A percentile compares a stretch with the other conserved stretches of the same genome.
These are phyloP conservation scores for Starmerella bombi DNA, from an alignment of 805 yeast genomes.

Conservation along the genomic window DNA sequence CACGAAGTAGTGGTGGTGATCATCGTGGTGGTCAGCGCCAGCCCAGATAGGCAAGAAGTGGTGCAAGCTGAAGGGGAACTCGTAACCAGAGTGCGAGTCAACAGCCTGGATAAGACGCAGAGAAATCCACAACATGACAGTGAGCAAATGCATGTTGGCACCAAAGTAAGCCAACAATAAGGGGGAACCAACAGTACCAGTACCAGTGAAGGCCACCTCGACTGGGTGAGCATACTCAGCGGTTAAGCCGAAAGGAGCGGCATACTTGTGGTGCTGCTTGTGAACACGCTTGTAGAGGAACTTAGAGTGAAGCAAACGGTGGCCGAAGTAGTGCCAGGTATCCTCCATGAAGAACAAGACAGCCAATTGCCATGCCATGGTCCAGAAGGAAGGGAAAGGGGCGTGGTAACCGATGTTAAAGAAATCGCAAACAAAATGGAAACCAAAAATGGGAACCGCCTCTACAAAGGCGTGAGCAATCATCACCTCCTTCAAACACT, in stretches of 20 bases:
- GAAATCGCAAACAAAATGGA: conserved; percentile 79
- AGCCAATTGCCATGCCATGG: conserved; percentile 52
- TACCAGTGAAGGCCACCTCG: conserved; percentile 80
- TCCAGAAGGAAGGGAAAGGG: conserved; percentile 64
- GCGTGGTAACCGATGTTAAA: conserved; percentile 67
- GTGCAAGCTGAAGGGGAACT: conserved; percentile 92
- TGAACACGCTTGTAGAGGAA: conserved; percentile 88
- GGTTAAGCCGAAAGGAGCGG: conserved; percentile 93
- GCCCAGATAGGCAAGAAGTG: conserved; percentile 94
- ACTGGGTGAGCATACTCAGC: conserved; percentile 97
- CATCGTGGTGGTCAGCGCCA: conserved; percentile 96
- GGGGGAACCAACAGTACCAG: conserved; percentile 95
- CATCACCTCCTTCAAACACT: conserved; percentile 74
- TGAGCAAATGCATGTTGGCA: conserved; percentile 68
- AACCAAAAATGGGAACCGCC: conserved; percentile 92
- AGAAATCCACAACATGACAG: conserved; percentile 80
- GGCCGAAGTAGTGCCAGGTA: conserved; percentile 95
- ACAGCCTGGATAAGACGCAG: conserved; percentile 89
- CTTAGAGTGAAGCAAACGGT: conserved; percentile 67
- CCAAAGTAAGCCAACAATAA: conserved; percentile 67
- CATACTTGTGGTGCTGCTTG: conserved; percentile 94
- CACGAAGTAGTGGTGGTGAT: conserved; percentile 89
- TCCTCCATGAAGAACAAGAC: conserved; percentile 80
- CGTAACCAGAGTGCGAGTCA: conserved; percentile 96
- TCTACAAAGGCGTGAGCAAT: conserved; percentile 83